A percentile compares a stretch with the other conserved stretches of the same genome.
These are phyloP conservation scores for Guillardia theta DNA, from an alignment of 78 protist species.

Conservation along the genomic window DNA sequence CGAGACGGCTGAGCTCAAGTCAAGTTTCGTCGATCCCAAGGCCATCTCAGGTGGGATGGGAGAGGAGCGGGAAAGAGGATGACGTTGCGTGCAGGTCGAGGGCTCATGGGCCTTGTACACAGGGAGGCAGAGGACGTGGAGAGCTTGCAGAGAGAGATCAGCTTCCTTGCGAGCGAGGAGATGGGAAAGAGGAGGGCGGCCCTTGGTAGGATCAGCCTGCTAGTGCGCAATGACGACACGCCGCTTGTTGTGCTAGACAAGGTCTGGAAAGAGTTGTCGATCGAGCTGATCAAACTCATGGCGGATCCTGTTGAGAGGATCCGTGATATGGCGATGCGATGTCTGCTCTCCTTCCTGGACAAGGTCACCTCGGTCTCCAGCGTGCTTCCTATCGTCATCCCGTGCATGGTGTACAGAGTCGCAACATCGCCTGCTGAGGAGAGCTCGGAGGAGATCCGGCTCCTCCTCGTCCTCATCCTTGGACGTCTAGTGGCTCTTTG, in stretches of 20 bases:
- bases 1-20: slow-evolving; percentile 8
- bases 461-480: neutral
- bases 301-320: neutral
- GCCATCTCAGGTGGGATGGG: too few species aligned
- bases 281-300: neutral
- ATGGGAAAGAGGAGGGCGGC: neutral
- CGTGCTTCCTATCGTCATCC: neutral
- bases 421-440: neutral
- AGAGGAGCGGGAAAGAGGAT: too few species aligned
- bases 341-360: neutral
- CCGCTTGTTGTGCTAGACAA: neutral
- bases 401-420: neutral
- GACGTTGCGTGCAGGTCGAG: neutral
- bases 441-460: neutral
- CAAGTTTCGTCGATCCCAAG: neutral
- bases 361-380: neutral
- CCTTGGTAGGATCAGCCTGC: neutral
- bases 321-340: slow-evolving; percentile 25
- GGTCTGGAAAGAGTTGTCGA: neutral
- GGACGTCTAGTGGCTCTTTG: neutral
- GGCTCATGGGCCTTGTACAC: neutral
- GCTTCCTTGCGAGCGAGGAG: neutral
- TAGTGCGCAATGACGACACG: neutral
- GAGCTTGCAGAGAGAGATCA: neutral
- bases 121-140: neutral